A percentile compares a stretch with the other conserved stretches of the same genome.
phyloP scores from a whole-genome alignment of 768 basidiomycete species.

The Rhodotorula babjevae region DNA sequence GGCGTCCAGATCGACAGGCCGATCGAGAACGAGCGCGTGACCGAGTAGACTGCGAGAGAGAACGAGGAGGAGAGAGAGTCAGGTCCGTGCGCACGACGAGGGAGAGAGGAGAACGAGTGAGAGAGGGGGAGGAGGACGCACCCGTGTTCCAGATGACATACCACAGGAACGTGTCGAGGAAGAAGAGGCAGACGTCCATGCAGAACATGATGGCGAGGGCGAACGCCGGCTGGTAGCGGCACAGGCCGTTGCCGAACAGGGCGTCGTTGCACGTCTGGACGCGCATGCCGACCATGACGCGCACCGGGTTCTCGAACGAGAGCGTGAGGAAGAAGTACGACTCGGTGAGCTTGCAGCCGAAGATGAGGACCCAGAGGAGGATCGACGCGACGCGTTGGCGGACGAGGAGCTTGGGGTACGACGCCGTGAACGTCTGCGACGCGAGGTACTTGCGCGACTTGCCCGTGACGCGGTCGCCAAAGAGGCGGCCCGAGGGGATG shows the following conservation, averaged over 20 bases:
- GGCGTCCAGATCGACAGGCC: slow-evolving; percentile 98
- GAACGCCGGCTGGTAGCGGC: slow-evolving; percentile 89
- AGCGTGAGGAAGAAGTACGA: slow-evolving; percentile 97
- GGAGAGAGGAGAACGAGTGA: no score
- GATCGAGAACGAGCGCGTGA: slow-evolving; percentile 77
- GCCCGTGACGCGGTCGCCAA: slow-evolving; percentile 92
- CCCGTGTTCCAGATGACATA: slow-evolving; percentile 99
- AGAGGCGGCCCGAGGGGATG: slow-evolving; percentile 96
- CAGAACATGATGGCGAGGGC: slow-evolving; percentile 95
- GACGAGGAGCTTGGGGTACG: slow-evolving; percentile 68
- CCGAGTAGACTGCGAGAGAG: slow-evolving; percentile 51
- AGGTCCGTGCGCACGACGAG: background rate
- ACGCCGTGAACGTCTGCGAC: slow-evolving; percentile 95
- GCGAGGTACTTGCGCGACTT: slow-evolving; percentile 96
- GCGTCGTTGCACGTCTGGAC: slow-evolving; percentile 83
- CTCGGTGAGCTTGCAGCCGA: slow-evolving; percentile 92
- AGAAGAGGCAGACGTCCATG: slow-evolving; percentile 96
- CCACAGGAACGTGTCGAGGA: slow-evolving; percentile 99
- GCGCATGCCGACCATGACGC: slow-evolving; percentile 94
- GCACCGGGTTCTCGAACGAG: slow-evolving; percentile 87
- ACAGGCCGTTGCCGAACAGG: slow-evolving; percentile 75
- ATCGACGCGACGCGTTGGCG: slow-evolving; percentile 71
- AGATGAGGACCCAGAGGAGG: slow-evolving; percentile 82
- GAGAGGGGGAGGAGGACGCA: slow-evolving; percentile 47
- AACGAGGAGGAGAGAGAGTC: background rate